Percentiles rank a stretch among this genome's conserved stretches.
phyloP scores from a whole-genome alignment of 2,329 filamentous ascomycete genomes.

The Microcyclospora pomicola region DNA sequence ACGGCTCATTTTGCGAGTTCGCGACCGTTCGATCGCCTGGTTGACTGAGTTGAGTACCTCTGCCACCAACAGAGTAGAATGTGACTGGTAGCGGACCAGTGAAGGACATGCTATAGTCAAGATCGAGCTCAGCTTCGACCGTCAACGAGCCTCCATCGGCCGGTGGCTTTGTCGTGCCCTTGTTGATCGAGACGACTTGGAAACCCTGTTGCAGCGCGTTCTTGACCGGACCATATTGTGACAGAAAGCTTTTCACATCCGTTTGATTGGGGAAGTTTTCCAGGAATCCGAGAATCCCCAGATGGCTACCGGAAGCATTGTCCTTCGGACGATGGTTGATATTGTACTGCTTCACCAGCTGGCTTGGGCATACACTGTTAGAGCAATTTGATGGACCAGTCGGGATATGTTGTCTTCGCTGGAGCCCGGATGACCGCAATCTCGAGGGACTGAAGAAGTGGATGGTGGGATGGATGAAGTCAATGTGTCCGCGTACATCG shows the following conservation, averaged over 20 bases:
- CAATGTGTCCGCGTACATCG: neutral
- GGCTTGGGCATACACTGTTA: neutral
- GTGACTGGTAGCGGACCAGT: neutral
- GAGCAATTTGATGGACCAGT: neutral
- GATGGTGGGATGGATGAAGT: neutral
- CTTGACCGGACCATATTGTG: neutral
- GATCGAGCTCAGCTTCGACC: neutral
- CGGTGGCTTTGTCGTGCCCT: neutral
- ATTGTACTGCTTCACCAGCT: neutral
- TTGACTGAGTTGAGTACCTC: neutral
- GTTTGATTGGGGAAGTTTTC: neutral
- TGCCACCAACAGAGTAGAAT: neutral
- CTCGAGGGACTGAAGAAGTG: neutral
- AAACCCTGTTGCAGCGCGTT: neutral
- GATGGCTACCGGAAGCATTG: neutral
- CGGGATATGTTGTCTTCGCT: neutral
- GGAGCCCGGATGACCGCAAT: neutral
- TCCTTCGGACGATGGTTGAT: neutral
- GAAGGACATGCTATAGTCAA: neutral
- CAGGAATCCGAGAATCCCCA: neutral
- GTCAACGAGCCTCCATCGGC: neutral
- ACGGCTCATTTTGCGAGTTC: slow-evolving; percentile 47
- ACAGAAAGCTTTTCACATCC: neutral
- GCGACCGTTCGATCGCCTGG: neutral
- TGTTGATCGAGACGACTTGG: neutral